Evolutionary conservation across 2,329 filamentous ascomycete genomes (phyloP).

Genomic region (Cladosporium velox): DNA sequence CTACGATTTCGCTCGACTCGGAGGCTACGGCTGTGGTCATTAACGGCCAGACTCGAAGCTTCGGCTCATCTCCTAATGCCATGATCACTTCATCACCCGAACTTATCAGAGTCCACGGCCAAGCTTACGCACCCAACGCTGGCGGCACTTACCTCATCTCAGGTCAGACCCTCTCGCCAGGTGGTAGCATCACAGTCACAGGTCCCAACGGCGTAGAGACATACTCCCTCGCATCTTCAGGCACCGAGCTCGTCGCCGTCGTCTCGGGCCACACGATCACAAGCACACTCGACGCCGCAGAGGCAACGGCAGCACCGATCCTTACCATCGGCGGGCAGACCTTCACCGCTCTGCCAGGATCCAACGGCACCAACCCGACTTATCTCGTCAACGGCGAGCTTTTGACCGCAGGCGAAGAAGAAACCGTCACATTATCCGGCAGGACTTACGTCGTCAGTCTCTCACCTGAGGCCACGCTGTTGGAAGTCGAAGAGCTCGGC

Average conservation of each 20-base stretch:
- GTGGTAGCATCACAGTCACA: constrained; percentile 30
- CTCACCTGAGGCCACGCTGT: constrained; percentile 39
- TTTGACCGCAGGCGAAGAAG: constrained; percentile 39
- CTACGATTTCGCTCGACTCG: constrained; percentile 43
- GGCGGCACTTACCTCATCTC: constrained; percentile 34
- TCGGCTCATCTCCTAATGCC: constrained; percentile 38
- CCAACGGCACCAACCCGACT: constrained; percentile 31
- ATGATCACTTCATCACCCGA: constrained; percentile 33
- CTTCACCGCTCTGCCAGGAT: constrained; percentile 34
- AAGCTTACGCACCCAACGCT: constrained; percentile 29
- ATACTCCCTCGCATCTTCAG: constrained; percentile 37
- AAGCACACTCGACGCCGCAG: constrained; percentile 36
- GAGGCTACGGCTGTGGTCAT: constrained; percentile 45
- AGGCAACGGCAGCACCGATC: constrained; percentile 33
- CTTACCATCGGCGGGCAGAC: constrained; percentile 36
- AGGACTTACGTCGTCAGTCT: constrained; percentile 37
- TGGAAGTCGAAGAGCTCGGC: constrained; percentile 40
- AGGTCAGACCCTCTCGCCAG: constrained; percentile 32
- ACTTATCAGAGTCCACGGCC: constrained; percentile 35
- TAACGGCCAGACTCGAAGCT: constrained; percentile 41
- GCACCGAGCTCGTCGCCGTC: constrained; percentile 28
- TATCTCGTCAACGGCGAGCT: constrained; percentile 46
- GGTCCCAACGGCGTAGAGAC: constrained; percentile 33
- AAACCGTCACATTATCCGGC: constrained; percentile 33
- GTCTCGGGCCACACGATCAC: constrained; percentile 34